Base-by-base conservation (phyloP, 805 yeast genomes). In the Komagataella kurtzmanii region DNA sequence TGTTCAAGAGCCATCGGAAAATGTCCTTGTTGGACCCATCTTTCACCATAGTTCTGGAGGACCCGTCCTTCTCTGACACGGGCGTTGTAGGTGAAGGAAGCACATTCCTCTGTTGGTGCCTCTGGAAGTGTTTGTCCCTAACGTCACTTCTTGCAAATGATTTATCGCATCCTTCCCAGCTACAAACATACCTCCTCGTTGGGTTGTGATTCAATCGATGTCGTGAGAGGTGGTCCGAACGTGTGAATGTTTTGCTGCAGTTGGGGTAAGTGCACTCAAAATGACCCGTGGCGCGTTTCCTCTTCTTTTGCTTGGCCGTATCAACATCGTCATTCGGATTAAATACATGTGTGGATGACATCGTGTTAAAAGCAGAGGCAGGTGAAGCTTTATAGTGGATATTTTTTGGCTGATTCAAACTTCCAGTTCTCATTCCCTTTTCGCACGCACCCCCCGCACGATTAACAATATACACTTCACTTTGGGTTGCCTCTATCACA, bases 161-260 rank as follows among this genome's bases (percentile, higher is more conserved):
- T 57, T 73, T 75, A 1, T 73, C 70, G 58, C 86, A 80, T 3
- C 69, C 68, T 8, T 72, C 66, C 61, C 68, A 68, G 14, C 72
- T 69, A 62, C 70, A 70, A 0, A 61, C 58, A 61, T 85, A 80
- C 14, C 63, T 66, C 58, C 69, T 74, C 14, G 73, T 74, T 47
- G 70, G 56, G 51, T 66, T 61, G 55, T 80, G 86, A 59, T 76
- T 79, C 44, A 73, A 65, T 57, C 72, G 72, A 57, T 80, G 86
- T 46, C 85, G 64, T 2, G 79, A 67, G 7, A 80, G 61, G 61
- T 80, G 85, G 59, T 80, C 86, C 1, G 80, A 74, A 48, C 85
- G 60, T 14, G 78, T 69, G 56, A 80, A 80, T 3, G 72, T 66
- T 59, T 79, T 80, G 17, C 66, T 69, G 59, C 86, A 80, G 43